Evolutionary conservation across 495 filamentous ascomycete species (phyloP), one percentile per base, ranked within the genome.

Genomic region (Talaromyces wortmannii): DNA sequence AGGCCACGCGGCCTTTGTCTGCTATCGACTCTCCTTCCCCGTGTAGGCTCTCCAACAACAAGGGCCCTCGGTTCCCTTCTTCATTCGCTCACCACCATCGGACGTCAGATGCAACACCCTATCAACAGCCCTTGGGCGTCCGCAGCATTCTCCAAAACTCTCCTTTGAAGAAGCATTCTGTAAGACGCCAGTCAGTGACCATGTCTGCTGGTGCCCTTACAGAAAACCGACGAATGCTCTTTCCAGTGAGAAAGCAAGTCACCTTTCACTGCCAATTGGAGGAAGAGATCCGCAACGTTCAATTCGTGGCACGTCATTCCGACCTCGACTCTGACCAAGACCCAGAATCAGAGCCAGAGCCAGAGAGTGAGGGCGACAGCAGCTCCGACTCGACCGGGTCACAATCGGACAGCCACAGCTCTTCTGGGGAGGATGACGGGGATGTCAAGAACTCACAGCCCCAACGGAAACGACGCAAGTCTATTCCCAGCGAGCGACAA

Each of bases 131-230:
- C 3, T 76, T 83, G 15, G 79, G 79, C 6, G 76, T 89, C 6
- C 83, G 80, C 57, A 88, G 85, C 67, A 91, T 91, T 66, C 75
- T 91, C 31, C 84, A 86, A 63, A 91, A 91, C 73, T 89, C 86
- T 7, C 87, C 86, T 2, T 58, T 77, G 23, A 57, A 82, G 69
- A 33, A 63, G 11, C 52, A 63, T 42, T 59, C 69, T 23, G 58
- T 60, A 12, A 64, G 68, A 33, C 67, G 66, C 31, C 66, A 69
- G 17, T 71, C 72, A 11, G 64, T 66, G 8, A 73, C 73, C 46
- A 66, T 75, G 44, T 68, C 76, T 23, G 59, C 62, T 47, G 69
- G 63, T 47, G 67, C 63, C 45, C 61, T 62, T 46, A 50, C 70
- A 59, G 62, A 63, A 53, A 50, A 63, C 23, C 71, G 73, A 31